Evolutionary conservation across 1,139 yeast genomes (phyloP), one percentile per base, ranked within the genome.

Genomic region (Suhomyces wounanorum): DNA sequence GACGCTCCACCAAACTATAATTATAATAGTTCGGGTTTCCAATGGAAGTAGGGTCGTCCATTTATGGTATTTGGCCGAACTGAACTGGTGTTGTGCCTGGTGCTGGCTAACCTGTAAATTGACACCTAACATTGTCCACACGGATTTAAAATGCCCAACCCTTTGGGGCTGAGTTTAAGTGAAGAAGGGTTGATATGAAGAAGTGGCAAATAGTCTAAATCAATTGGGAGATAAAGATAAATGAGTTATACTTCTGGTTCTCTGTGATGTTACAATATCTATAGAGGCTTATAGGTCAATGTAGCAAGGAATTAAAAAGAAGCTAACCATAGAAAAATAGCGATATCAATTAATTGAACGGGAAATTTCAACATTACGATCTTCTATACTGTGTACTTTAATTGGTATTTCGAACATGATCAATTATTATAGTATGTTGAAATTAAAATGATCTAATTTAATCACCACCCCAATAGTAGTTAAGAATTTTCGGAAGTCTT

Each of bases 1-100:
- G 51, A n/a, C 48, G 52, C 7, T 36, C 45, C 45, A 50, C 49
- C 42, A 50, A 50, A 23, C 43, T 50, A 35, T 50, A 31, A 44
- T 18, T 30, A 16, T 9, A 7, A 8, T 3, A 18, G 4, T 7
- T 13, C 40, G 18, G 40, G n/a, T 17, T 26, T 21, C 23, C 23
- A 21, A 21, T 21, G 6, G 23, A 4, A 21, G 3, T 26, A 5
- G 3, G 8, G 3, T 3, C 30, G 3, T 26, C 30, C 30, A 8
- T 26, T 26, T 26, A 9, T 3, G 30, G 30, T 26, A 26, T 10
- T 26, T 26, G 30, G 30, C 30, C 30, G 30, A 26, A 26, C 11
- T 26, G 30, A 26, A 10, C 30, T 8, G 3, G 8, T 26, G 30
- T 2, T 10, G 30, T 26, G 30, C 30, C 30, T 26, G 30, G 30